phyloP scores from a whole-genome alignment of 1,139 yeast species.

The Hanseniaspora gamundiae region DNA sequence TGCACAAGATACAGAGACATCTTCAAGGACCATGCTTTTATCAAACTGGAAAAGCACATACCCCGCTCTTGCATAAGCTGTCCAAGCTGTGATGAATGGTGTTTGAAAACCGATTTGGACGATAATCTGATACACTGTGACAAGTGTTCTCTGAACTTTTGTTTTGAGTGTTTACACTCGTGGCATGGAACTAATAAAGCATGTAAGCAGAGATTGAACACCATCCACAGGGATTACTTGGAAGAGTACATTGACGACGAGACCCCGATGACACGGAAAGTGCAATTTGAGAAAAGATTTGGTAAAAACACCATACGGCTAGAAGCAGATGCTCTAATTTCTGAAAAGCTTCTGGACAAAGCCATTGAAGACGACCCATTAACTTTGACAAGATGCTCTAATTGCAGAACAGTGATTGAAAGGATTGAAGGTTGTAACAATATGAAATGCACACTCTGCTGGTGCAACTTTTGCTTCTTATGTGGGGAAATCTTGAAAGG shows the following conservation, averaged over 20 bases:
- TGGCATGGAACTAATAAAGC: conserved; percentile 51
- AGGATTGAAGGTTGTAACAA: conserved; percentile 58
- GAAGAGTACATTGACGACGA: conserved; percentile 29
- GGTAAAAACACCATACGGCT: conserved; percentile 35
- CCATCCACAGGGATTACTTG: conserved; percentile 34
- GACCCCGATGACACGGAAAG: conserved; percentile 24
- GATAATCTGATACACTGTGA: conserved; percentile 44
- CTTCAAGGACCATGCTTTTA: conserved; percentile 32
- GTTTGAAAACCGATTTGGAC: conserved; percentile 34
- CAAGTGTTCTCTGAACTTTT: conserved; percentile 44
- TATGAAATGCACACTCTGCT: conserved; percentile 47
- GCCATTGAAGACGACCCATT: conserved; percentile 32
- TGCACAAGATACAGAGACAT: conserved; percentile 31
- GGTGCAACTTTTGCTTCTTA: conserved; percentile 40
- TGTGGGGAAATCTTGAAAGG: conserved; percentile 36
- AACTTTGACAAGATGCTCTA: conserved; percentile 41
- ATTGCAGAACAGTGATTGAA: conserved; percentile 42
- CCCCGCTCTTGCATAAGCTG: conserved; percentile 44
- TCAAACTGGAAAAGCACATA: conserved; percentile 32
- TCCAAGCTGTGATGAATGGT: conserved; percentile 39
- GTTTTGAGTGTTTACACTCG: conserved; percentile 46
- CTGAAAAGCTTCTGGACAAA: conserved; percentile 38
- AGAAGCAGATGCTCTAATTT: conserved; percentile 34
- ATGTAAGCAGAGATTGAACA: conserved; percentile 30
- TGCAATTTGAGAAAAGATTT: conserved; percentile 34